phyloP scores from a whole-genome alignment of 306 rosid genomes.

The Trifolium pratense region DNA sequence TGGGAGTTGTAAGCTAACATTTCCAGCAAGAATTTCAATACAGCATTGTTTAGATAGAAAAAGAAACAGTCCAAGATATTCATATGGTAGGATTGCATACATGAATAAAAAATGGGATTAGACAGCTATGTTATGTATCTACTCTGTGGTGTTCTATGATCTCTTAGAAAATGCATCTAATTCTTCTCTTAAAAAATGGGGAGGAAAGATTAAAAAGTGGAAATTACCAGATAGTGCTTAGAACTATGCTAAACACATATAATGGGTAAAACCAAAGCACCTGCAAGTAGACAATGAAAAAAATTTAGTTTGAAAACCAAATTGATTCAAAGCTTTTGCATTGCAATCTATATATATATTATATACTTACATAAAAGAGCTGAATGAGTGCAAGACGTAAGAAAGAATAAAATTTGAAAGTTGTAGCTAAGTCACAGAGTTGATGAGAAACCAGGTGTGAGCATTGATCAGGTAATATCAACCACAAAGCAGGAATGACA shows the following conservation, averaged over 20 bases:
- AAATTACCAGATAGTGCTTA: conserved; percentile 78
- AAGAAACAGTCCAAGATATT: conserved; percentile 3
- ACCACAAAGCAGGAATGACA: conserved; percentile 68
- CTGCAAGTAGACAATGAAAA: conserved; percentile 54
- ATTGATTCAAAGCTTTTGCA: conserved; percentile 7
- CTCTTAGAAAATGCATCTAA: neutral
- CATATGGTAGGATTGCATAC: neutral
- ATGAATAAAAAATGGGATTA: neutral
- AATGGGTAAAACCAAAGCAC: conserved; percentile 87
- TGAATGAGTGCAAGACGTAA: conserved; percentile 68
- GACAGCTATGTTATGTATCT: conserved; percentile 1
- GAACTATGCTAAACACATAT: conserved; percentile 80
- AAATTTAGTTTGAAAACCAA: conserved; percentile 21
- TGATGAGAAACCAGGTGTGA: conserved; percentile 55
- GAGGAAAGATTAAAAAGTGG: conserved; percentile 26
- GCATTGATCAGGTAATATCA: conserved; percentile 82
- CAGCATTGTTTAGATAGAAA: conserved; percentile 2
- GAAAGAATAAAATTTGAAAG: conserved; percentile 68
- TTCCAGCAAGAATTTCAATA: conserved; percentile 12
- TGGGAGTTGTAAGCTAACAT: conserved; percentile 19
- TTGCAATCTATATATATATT: conserved; percentile 5
- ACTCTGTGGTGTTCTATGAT: conserved; percentile 3
- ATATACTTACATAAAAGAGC: conserved; percentile 79
- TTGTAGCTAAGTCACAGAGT: conserved; percentile 51
- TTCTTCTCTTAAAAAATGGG: conserved; percentile 27